These are phyloP conservation scores for Silene vulgaris DNA, from an alignment of 179 eudicot genomes.

Conservation along the genomic window DNA sequence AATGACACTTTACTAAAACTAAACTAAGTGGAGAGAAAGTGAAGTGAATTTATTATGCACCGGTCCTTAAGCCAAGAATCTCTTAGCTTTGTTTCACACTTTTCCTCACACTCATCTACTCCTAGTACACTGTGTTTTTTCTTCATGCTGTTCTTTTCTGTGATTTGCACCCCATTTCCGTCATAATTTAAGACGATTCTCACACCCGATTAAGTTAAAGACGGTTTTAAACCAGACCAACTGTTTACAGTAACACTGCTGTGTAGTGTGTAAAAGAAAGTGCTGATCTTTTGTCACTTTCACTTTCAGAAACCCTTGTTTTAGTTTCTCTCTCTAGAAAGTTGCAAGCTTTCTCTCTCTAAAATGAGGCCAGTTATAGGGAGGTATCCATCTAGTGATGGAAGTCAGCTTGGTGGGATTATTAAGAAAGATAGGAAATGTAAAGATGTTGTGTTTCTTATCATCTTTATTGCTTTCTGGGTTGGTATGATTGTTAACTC, in stretches of 20 bases:
- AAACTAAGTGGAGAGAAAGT: background rate
- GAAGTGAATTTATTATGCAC: conserved; percentile 11
- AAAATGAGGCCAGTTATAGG: conserved; percentile 66
- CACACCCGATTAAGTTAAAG: no score
- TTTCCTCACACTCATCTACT: conserved; percentile 28
- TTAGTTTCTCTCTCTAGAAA: conserved; percentile 17
- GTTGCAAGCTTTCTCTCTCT: conserved; percentile 22
- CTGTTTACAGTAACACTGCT: background rate
- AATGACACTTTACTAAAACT: no score
- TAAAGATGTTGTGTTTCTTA: conserved; percentile 73
- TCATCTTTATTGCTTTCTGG: conserved; percentile 86
- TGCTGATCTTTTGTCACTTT: conserved; percentile 15
- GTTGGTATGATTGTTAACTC: conserved; percentile 96
- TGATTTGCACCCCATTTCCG: background rate
- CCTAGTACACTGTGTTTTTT: conserved; percentile 14
- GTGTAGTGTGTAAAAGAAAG: background rate
- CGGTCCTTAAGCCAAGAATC: conserved; percentile 30
- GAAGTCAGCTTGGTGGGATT: conserved; percentile 52
- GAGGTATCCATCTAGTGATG: conserved; percentile 75
- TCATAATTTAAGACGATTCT: no score
- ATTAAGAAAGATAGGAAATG: conserved; percentile 86
- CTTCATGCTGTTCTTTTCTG: background rate
- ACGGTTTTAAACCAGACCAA: no score
- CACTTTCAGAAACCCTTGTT: conserved; percentile 20
- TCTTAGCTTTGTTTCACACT: conserved; percentile 20